Evolutionary conservation across 2,329 filamentous ascomycete species (phyloP), one percentile per base, ranked within the genome.

Genomic region (Emmonsiellopsis sp.): DNA sequence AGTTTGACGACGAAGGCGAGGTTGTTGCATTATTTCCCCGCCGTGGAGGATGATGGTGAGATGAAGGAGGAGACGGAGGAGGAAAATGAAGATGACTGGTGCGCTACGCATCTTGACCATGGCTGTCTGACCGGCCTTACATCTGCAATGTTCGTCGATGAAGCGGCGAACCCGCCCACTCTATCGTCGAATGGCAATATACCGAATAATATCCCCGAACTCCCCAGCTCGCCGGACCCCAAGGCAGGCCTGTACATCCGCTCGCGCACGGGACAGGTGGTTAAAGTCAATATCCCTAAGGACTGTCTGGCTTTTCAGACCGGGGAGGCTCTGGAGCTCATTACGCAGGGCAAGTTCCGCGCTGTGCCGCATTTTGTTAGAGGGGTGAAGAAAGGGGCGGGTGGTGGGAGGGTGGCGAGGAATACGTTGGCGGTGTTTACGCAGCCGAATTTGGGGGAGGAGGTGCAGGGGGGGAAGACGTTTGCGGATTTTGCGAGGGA

Each of bases 401-500:
- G 14, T 4, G 37, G 37, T 11, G 46, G 48, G 34, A 73, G 74
- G 32, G 78, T 91, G 55, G 87, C 86, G 32, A 76, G 86, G 55
- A 97, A 97, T 72, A 98, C 93, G 8, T 72, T 98, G 60, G 93
- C 93, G 0, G 90, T 97, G 8, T 98, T 97, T 65, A 98, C 92
- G 55, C 93, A 98, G 78, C 93, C 93, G 27, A 95, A 96, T 73
- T 70, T 97, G 80, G 85, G 83, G 0, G 76, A 84, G 55, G 74
- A 83, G 36, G 79, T 92, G 6, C 82, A 80, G 60, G 78, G 81
- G 11, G 92, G 90, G 0, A 82, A 87, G 76, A 87, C 79, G 1
- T 92, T 88, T 71, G 74, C 81, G 45, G 79, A 80, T 17, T 92
- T 88, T 67, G 84, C 85, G 2, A 87, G 87, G 80, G 86, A 88